These are phyloP conservation scores for Selaginella tamariscina DNA, from an alignment of 75 land plant genomes.

Conservation along the genomic window DNA sequence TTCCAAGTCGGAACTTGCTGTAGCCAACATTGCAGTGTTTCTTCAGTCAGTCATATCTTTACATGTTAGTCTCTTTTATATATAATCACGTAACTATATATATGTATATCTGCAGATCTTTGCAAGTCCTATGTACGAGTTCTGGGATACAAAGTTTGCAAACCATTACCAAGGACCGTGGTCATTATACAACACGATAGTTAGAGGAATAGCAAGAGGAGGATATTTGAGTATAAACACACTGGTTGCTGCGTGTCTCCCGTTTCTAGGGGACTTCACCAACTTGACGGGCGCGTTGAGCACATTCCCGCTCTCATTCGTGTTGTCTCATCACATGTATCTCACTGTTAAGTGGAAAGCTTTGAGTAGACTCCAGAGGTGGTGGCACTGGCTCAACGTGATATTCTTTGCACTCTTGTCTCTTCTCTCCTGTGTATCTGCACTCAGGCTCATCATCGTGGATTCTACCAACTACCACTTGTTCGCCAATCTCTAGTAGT, in stretches of 20 bases:
- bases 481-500: too few relatives aligned
- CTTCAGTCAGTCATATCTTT: constrained; percentile 61
- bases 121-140: constrained; percentile 86
- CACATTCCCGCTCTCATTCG: constrained; percentile 63
- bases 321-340: constrained; percentile 79
- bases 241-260: constrained; percentile 52
- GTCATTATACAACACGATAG: constrained; percentile 27
- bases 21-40: constrained; percentile 61
- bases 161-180: constrained; percentile 30
- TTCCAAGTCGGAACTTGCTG: constrained; percentile 39
- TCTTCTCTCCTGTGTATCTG: too few relatives aligned
- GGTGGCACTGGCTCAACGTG: neutral
- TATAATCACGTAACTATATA: neutral
- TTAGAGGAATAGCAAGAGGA: constrained; percentile 45
- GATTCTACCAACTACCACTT: too few relatives aligned
- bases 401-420: too few relatives aligned
- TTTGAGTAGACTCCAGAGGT: neutral
- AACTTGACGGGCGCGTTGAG: constrained; percentile 64
- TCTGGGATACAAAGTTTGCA: constrained; percentile 51
- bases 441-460: constrained; percentile 12
- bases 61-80: constrained; percentile 40
- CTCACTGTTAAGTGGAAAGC: constrained; percentile 20
- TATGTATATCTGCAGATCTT: constrained; percentile 35
- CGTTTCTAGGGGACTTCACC: constrained; percentile 73
- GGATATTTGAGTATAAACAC: constrained; percentile 49